These are phyloP conservation scores for Capsicum rhomboideum DNA, from an alignment of 257 asterid genomes.

Conservation along the genomic window DNA sequence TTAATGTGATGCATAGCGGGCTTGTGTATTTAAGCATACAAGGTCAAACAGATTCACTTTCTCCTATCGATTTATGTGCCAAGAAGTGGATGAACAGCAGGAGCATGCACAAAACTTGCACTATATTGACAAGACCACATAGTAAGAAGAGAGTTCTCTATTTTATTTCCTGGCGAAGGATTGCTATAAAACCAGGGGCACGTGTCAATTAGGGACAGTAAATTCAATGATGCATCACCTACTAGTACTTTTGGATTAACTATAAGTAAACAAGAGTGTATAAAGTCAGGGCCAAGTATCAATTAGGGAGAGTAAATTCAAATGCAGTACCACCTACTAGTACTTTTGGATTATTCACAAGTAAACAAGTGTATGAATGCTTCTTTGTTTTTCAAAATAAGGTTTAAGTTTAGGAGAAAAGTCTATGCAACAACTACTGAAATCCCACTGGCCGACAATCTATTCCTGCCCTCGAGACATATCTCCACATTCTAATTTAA, in stretches of 20 bases:
- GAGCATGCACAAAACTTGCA: not conserved
- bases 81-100: not conserved
- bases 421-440: slow-evolving; percentile 17
- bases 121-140: not conserved
- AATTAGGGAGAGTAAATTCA: not conserved
- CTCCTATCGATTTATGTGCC: not conserved
- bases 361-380: not conserved
- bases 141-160: not conserved
- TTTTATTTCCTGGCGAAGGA: not conserved
- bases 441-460: slow-evolving; percentile 38
- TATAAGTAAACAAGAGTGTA: not conserved
- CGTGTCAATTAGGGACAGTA: not conserved
- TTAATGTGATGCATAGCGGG: not conserved
- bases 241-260: not conserved
- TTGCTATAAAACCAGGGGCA: not conserved
- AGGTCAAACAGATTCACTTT: not conserved
- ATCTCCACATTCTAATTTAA: slow-evolving; percentile 18
- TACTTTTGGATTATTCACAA: not conserved
- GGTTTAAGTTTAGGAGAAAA: slow-evolving; percentile 36
- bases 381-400: slow-evolving; percentile 12
- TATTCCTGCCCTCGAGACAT: slow-evolving; percentile 38
- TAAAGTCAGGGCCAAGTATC: not conserved
- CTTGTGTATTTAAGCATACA: not conserved
- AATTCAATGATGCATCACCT: not conserved
- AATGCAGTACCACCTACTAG: not conserved